Evolutionary conservation across 257 asterid genomes (phyloP), one percentile per base, ranked within the genome.

Genomic region (Plantago ovata): DNA sequence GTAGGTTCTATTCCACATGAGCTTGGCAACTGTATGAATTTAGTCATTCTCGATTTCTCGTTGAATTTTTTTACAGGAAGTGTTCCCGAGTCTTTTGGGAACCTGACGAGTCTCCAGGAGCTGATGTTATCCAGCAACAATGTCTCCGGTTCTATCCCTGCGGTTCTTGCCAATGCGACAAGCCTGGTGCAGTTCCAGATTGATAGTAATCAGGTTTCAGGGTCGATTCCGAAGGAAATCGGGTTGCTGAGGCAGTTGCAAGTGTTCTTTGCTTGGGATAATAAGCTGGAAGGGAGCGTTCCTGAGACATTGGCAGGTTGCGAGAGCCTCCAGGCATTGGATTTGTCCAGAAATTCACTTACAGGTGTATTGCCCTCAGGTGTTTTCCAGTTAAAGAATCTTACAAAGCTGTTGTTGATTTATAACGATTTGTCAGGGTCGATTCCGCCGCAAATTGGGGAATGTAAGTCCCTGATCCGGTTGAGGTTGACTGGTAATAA

Each of bases 261-360:
- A 18, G 81, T 87, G 43, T 82, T 87, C 62, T 84, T 87, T 32
- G 94, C 89, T 1, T 87, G 96, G 96, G 82, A 81, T 63, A 87
- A 87, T 72, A 82, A 73, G 81, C 82, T 87, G 16, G 77, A 81
- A 13, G 96, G 96, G 19, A 78, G 78, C 58, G 77, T 87, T 58
- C 94, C 96, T 14, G 60, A 67, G 3, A 70, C 74, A 6, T 52
- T 87, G 57, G 79, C 83, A 2, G 85, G 87, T 39, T 80, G 89
- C 70, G 42, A 56, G 48, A 84, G 87, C 80, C 85, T 87, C 13
- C 94, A 82, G 48, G 85, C 92, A 9, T 61, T 87, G 74, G 96
- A 87, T 62, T 77, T 87, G 59, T 82, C 94, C 2, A 81, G 73
- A 6, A 87, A 87, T 64, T 72, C 72, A 15, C 72, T 87, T 2